A percentile compares a stretch with the other conserved stretches of the same genome.
Conservation (phyloP, 371 early-diverging fungal species). For the Mucor circinelloides region DNA sequence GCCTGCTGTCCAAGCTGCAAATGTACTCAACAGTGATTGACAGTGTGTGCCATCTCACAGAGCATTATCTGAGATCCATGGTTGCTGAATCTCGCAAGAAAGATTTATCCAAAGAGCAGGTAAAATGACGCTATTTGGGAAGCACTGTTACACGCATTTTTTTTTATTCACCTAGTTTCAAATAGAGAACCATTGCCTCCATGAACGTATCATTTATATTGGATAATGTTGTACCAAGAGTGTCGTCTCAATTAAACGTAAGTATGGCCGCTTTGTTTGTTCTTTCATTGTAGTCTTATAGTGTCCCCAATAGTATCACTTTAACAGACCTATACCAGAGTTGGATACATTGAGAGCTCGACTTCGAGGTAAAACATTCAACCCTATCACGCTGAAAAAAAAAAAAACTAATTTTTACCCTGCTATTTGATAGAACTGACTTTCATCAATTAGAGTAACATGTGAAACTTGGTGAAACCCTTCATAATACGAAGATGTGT, state of each 20-base stretch:
- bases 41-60: slow-evolving; percentile 43
- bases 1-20: slow-evolving; percentile 66
- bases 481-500: not conserved
- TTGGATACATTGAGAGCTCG: slow-evolving; percentile 60
- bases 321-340: slow-evolving; percentile 68
- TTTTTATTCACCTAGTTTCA: not conserved
- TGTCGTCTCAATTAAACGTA: slow-evolving; percentile 62
- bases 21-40: slow-evolving; percentile 53
- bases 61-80: slow-evolving; percentile 46
- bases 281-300: not conserved
- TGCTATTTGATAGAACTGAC: slow-evolving; percentile 23
- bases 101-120: slow-evolving; percentile 42
- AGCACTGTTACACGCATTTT: not conserved
- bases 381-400: not conserved
- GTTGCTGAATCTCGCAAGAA: slow-evolving; percentile 33
- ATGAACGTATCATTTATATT: slow-evolving; percentile 64
- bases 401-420: not conserved
- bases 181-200: slow-evolving; percentile 53
- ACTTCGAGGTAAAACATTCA: slow-evolving; percentile 47
- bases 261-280: not conserved
- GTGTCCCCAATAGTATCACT: slow-evolving; percentile 44
- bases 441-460: slow-evolving; percentile 17
- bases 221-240: slow-evolving; percentile 62
- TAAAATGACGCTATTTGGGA: slow-evolving; percentile 9
- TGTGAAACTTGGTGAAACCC: slow-evolving; percentile 23